Percentiles rank a stretch among this genome's conserved stretches.
phyloP scores from a whole-genome alignment of 176 grass and related monocot genomes.

The Aegilops umbellulata region DNA sequence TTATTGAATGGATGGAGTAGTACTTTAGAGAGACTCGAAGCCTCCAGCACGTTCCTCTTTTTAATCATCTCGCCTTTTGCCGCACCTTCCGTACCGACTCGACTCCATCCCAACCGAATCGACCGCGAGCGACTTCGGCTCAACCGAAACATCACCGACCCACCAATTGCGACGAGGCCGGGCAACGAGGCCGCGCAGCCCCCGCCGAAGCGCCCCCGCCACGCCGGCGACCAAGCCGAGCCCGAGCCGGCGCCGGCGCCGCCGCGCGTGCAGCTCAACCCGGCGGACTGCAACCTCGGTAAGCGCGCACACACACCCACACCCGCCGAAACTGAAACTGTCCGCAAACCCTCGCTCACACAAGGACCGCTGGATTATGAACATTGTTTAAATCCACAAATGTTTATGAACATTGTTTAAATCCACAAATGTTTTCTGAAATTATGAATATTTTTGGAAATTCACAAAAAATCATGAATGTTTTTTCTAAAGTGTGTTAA shows the following conservation, averaged over 20 bases:
- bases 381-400: too few species aligned
- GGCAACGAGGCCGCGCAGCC: neutral
- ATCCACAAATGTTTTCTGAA: too few species aligned
- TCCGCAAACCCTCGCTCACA: neutral
- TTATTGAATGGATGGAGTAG: too few species aligned
- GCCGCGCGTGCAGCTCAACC: conserved; percentile 47
- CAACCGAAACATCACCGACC: neutral
- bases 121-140: neutral
- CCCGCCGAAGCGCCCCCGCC: conserved; percentile 18
- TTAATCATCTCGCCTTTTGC: neutral
- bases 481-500: too few species aligned
- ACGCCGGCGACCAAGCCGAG: neutral
- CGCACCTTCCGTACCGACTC: neutral
- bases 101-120: neutral
- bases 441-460: too few species aligned
- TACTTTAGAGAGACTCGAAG: neutral
- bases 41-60: neutral
- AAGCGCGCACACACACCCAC: neutral
- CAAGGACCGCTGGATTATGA: too few species aligned
- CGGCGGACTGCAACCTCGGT: conserved; percentile 67
- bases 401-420: too few species aligned
- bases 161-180: conserved; percentile 30
- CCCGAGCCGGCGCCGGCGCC: too few species aligned
- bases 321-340: neutral
- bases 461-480: too few species aligned